Conservation (phyloP, 805 yeast genomes). For the Myxozyma monticola region DNA sequence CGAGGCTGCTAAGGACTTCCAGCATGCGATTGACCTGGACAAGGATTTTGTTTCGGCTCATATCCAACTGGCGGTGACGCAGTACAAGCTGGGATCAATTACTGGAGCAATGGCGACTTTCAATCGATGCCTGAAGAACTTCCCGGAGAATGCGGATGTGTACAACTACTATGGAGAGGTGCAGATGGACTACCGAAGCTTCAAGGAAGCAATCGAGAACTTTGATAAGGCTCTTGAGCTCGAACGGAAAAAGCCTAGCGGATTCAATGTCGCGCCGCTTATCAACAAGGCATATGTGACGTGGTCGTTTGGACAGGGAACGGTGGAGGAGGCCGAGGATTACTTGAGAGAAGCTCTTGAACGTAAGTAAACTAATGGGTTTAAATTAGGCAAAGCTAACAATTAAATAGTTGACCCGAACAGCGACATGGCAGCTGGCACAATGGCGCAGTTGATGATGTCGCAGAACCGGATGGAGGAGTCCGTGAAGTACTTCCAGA, state of each 20-base stretch:
- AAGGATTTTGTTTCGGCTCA: conserved; percentile 77
- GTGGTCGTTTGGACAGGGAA: conserved; percentile 42
- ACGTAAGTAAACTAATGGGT: conserved; percentile 29
- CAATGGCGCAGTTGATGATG: conserved; percentile 88
- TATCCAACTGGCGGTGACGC: conserved; percentile 90
- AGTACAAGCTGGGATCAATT: conserved; percentile 53
- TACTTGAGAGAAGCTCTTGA: conserved; percentile 73
- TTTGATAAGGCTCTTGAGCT: conserved; percentile 83
- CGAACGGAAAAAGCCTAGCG: conserved; percentile 49
- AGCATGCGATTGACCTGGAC: conserved; percentile 71
- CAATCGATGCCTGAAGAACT: conserved; percentile 49
- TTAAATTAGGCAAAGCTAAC: neutral
- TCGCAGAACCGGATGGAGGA: conserved; percentile 80
- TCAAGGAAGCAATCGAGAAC: conserved; percentile 70
- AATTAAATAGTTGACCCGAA: conserved; percentile 62
- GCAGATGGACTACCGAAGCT: conserved; percentile 75
- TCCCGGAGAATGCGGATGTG: conserved; percentile 86
- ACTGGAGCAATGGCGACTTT: conserved; percentile 29
- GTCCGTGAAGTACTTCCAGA: conserved; percentile 79
- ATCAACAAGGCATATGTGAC: conserved; percentile 78
- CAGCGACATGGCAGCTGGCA: conserved; percentile 82
- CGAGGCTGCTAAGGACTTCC: conserved; percentile 72
- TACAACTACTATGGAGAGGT: conserved; percentile 96
- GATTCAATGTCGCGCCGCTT: conserved; percentile 86
- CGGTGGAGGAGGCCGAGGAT: conserved; percentile 57